These are phyloP conservation scores for Hymenoscyphus salicellus DNA, from an alignment of 2,329 filamentous ascomycete genomes.

Conservation along the genomic window DNA sequence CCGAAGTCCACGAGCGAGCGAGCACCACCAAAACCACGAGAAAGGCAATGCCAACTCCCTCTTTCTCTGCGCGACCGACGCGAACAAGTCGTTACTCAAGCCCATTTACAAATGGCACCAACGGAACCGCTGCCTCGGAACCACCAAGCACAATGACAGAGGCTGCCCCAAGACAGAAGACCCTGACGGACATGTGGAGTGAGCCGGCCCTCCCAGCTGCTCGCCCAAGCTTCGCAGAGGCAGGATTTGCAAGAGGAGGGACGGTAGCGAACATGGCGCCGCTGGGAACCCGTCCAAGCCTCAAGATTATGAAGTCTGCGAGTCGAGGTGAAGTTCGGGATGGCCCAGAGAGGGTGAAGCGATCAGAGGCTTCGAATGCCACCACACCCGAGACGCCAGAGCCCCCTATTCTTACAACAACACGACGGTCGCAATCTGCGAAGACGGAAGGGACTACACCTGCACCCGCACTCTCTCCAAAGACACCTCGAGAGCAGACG, in stretches of 20 bases:
- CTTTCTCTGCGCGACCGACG: slow-evolving; percentile 25
- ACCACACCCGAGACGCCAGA: slow-evolving; percentile 32
- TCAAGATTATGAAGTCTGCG: slow-evolving; percentile 53
- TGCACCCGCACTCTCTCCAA: slow-evolving; percentile 6
- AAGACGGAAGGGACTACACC: slow-evolving; percentile 15
- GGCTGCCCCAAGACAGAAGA: slow-evolving; percentile 23
- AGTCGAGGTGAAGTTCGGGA: slow-evolving; percentile 26
- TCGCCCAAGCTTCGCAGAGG: slow-evolving; percentile 71
- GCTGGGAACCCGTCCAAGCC: slow-evolving; percentile 67
- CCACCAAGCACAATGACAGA: slow-evolving; percentile 15
- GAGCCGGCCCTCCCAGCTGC: slow-evolving; percentile 55
- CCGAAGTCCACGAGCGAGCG: neutral
- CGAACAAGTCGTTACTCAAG: slow-evolving; percentile 31
- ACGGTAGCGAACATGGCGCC: slow-evolving; percentile 83
- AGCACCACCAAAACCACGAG: slow-evolving; percentile 13
- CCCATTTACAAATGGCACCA: slow-evolving; percentile 24
- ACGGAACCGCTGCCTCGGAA: slow-evolving; percentile 17
- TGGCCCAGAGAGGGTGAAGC: slow-evolving; percentile 25
- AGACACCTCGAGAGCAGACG: slow-evolving; percentile 19
- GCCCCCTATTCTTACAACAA: slow-evolving; percentile 12
- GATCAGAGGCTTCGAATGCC: slow-evolving; percentile 24
- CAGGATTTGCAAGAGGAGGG: slow-evolving; percentile 67
- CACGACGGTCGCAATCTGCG: slow-evolving; percentile 20
- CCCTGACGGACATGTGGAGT: slow-evolving; percentile 45
- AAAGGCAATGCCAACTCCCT: slow-evolving; percentile 32